These are phyloP conservation scores for Aspergillus proliferans DNA, from an alignment of 2,329 filamentous ascomycete genomes.

Conservation along the genomic window DNA sequence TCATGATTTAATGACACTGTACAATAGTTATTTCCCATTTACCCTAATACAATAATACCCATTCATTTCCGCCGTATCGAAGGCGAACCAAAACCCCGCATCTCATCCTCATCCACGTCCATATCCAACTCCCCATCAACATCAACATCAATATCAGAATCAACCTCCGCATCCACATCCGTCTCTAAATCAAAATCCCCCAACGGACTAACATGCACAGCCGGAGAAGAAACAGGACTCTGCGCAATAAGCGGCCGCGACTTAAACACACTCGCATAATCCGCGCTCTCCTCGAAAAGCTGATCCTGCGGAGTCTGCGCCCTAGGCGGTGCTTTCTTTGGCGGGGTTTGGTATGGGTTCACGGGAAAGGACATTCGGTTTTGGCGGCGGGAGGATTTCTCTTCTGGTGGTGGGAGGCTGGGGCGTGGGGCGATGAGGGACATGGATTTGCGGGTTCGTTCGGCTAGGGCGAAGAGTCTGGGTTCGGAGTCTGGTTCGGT, in stretches of 20 bases:
- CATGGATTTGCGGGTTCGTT: conserved; percentile 79
- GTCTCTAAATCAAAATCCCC: conserved; percentile 18
- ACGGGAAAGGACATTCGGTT: conserved; percentile 42
- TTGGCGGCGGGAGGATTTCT: conserved; percentile 15
- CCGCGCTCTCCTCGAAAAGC: conserved; percentile 63
- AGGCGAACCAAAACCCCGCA: neutral
- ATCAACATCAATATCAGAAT: neutral
- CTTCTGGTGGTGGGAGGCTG: conserved; percentile 10
- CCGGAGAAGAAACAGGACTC: conserved; percentile 55
- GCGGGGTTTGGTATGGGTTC: conserved; percentile 53
- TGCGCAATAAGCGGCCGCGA: conserved; percentile 72
- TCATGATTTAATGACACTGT: neutral
- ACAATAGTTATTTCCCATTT: neutral
- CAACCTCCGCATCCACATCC: conserved; percentile 8
- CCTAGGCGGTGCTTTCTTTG: conserved; percentile 27
- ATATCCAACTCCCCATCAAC: neutral
- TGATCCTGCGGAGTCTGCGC: conserved; percentile 57
- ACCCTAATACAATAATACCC: neutral
- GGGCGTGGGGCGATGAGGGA: conserved; percentile 47
- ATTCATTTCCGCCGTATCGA: neutral
- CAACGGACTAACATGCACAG: conserved; percentile 29
- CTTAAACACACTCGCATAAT: conserved; percentile 78
- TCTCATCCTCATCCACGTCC: neutral
- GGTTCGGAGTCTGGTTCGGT: conserved; percentile 1
- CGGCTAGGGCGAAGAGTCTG: conserved; percentile 51